phyloP scores from a whole-genome alignment of 129 eudicot genomes.

The Daucus carota region DH1_v3.0 NC_030382.2:37370501-37371000 shows the following conservation, averaged over 20 bases:
- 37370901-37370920: background rate
- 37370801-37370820: background rate
- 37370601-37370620: background rate
- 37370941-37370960: background rate
- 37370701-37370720: background rate
- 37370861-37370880: slow-evolving; percentile 1
- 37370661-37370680: background rate
- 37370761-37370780: slow-evolving; percentile 4
- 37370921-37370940: background rate
- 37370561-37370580: slow-evolving; percentile 23
- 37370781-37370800: slow-evolving; percentile 1
- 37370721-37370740: background rate
- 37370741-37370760: slow-evolving; percentile 1
- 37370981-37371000: background rate
- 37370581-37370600: slow-evolving; percentile 33
- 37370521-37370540: slow-evolving; percentile 9
- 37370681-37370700: slow-evolving; percentile 3
- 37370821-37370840: slow-evolving; percentile 4
- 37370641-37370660: background rate
- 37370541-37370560: slow-evolving; percentile 11
- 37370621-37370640: background rate
- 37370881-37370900: background rate
- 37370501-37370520: slow-evolving; percentile 12
- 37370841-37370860: background rate
- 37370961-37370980: background rate